A percentile compares a stretch with the other conserved stretches of the same genome.
phyloP scores from a whole-genome alignment of 73 alveolate species.

The Tetrahymena elliotti region DNA sequence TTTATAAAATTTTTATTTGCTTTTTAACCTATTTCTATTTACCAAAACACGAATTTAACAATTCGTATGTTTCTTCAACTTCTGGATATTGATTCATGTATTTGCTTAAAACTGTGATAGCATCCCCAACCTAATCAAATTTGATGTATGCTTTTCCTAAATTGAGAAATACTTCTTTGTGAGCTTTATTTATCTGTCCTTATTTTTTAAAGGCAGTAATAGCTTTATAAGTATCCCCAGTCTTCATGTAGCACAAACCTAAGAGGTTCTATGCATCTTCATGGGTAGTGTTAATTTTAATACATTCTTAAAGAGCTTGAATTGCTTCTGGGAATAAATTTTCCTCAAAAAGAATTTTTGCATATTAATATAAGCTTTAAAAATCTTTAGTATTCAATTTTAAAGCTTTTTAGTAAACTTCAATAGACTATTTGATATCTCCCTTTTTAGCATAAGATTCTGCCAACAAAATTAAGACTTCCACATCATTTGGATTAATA shows the following conservation, averaged over 20 bases:
- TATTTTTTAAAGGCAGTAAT: neutral
- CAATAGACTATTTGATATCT: neutral
- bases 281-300: neutral
- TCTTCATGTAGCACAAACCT: slow-evolving; percentile 18
- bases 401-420: neutral
- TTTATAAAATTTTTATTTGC: neutral
- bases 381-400: neutral
- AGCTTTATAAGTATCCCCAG: neutral
- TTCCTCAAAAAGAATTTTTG: neutral
- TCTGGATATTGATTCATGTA: neutral
- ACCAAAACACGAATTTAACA: neutral
- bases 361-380: neutral
- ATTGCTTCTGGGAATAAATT: neutral
- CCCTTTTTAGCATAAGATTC: neutral
- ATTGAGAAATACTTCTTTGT: neutral
- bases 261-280: slow-evolving; percentile 4
- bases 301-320: neutral
- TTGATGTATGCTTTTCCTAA: neutral
- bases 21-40: neutral
- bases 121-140: neutral
- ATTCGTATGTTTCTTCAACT: neutral
- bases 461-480: neutral
- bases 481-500: neutral
- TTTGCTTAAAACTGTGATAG: neutral
- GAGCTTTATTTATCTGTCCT: neutral